A percentile compares a stretch with the other conserved stretches of the same genome.
phyloP scores from a whole-genome alignment of 2,329 filamentous ascomycete genomes.

The Scopulariopsis brevicaulis region DNA sequence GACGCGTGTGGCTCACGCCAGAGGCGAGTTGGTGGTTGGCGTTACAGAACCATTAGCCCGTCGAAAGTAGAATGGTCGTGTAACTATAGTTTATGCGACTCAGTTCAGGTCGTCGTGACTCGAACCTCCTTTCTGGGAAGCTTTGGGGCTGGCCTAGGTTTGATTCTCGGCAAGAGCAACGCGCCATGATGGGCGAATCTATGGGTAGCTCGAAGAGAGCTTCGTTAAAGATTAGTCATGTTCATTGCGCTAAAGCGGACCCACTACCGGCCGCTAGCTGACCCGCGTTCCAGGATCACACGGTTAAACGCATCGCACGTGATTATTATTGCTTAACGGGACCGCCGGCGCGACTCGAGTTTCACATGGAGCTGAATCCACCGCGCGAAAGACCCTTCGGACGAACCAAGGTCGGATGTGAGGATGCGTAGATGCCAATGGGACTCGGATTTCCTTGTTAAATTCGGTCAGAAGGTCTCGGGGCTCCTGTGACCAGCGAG shows the following conservation, averaged over 20 bases:
- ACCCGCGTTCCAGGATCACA: background rate
- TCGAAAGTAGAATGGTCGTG: background rate
- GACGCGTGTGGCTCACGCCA: background rate
- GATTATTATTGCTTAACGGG: background rate
- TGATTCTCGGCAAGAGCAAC: background rate
- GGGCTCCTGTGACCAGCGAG: background rate
- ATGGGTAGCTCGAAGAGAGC: too few relatives aligned
- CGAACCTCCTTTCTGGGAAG: background rate
- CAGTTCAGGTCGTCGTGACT: background rate
- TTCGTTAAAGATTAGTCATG: background rate
- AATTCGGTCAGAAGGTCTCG: background rate
- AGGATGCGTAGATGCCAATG: background rate
- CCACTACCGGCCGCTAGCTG: too few relatives aligned
- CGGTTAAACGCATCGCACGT: background rate
- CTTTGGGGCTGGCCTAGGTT: background rate
- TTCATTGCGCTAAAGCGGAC: too few relatives aligned
- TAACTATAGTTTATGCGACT: background rate
- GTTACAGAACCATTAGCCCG: background rate
- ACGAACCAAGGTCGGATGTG: background rate
- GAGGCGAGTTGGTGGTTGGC: background rate
- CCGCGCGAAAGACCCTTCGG: background rate
- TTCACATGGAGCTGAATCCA: background rate
- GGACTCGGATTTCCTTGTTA: background rate
- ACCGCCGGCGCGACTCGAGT: background rate
- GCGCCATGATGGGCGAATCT: background rate